Base-by-base conservation (phyloP, 345 rosid species). In the Corchorus olitorius region DNA sequence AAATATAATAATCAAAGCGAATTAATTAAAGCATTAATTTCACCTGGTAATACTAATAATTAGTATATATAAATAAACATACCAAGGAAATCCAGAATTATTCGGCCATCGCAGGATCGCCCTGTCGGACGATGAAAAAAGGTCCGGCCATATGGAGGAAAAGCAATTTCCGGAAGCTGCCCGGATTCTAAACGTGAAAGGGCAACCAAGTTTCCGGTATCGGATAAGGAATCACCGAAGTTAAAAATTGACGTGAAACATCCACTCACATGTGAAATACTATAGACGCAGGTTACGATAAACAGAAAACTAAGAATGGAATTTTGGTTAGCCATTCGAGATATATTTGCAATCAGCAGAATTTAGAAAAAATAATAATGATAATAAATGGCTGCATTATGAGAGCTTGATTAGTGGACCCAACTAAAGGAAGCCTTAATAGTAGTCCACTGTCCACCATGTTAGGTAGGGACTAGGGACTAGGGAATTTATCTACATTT, bases 211-310 rank as follows among this genome's bases (percentile, higher is more conserved):
- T 86, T 84, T 33, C 91, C 91, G 6, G 89, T 86, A 17, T 86
- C 91, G 17, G 89, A 79, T 0, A 82, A 58, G 8, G 91, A 88
- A 70, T 88, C 91, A 41, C 91, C 91, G 49, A 88, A 86, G 86
- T 88, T 86, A 65, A 88, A 72, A 74, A 88, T 78, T 1, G 89
- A 81, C 10, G 37, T 20, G 64, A 20, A 59, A 27, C 34, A 59
- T 59, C 64, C 37, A 8, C 12, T 59, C 5, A 22, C 15, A 11
- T 8, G 9, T 0, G 58, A 17, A 17, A 16, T 54, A 17, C 0
- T 27, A 27, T 27, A 27, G 27, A 27, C 5, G 5, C 4, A 16
- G 22, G 20, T 17, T 17, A 54, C 17, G 22, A 54, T n/a, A 17
- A 54, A 54, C 2, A 54, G 20, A 54, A 54, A 54, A 20, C 20